Percentiles rank a stretch among this genome's conserved stretches.
Conservation (phyloP, 2,329 filamentous ascomycete species). For the Fulvia fulva region DNA sequence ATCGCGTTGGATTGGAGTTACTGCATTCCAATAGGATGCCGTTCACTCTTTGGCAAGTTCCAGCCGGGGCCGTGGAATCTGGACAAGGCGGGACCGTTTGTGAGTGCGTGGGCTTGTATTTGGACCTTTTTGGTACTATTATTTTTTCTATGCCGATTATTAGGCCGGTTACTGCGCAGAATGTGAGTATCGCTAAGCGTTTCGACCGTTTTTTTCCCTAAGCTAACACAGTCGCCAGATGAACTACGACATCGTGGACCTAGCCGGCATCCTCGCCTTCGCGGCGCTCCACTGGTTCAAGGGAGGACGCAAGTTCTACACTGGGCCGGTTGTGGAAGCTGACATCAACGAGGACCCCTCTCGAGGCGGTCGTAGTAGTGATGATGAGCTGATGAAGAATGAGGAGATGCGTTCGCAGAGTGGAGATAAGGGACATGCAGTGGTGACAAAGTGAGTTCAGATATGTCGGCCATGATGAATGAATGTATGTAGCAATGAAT, state of each 20-base stretch:
- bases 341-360: conserved; percentile 18
- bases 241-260: conserved; percentile 54
- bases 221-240: conserved; percentile 36
- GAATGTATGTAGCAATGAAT: neutral
- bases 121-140: conserved; percentile 54
- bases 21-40: conserved; percentile 54
- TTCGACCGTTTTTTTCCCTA: neutral
- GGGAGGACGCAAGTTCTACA: conserved; percentile 46
- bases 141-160: conserved; percentile 53
- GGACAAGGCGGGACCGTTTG: conserved; percentile 37
- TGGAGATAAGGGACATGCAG: neutral
- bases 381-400: conserved; percentile 8
- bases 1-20: conserved; percentile 56
- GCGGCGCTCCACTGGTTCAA: conserved; percentile 46
- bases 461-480: too few relatives aligned
- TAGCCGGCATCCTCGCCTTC: conserved; percentile 45
- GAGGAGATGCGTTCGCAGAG: neutral
- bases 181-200: conserved; percentile 32
- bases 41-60: conserved; percentile 48
- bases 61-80: conserved; percentile 52
- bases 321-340: conserved; percentile 42
- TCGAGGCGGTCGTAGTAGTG: conserved; percentile 16
- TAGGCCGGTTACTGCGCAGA: conserved; percentile 45
- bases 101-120: conserved; percentile 47
- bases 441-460: too few relatives aligned